Base-by-base conservation (phyloP, 768 basidiomycete species). In the Guyanaporus albipodus region DNA sequence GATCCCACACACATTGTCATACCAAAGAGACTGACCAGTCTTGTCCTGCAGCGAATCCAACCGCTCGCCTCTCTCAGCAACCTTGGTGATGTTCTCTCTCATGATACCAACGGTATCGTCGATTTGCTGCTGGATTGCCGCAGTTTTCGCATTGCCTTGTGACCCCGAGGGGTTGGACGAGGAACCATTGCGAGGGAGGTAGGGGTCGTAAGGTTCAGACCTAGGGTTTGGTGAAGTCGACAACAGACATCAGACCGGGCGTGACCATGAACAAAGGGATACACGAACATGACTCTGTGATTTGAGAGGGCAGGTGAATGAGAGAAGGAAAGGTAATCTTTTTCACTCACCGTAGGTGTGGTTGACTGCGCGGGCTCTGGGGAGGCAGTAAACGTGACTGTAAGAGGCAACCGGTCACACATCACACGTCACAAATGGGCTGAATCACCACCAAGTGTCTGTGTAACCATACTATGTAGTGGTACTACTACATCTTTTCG, bases 161-260 rank as follows among this genome's bases (percentile, higher is more conserved):
- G 63, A 69, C 27, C 78, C 67, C 36, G 74, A 76, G 26, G 72
- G 62, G 55, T 76, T 70, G 11, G 84, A 73, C 40, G 82, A 77
- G 47, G 80, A 72, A 67, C 87, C 86, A 67, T 79, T 82, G 59
- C 89, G 85, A 54, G 94, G 93, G 52, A 97, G 78, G 72, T 99
- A 98, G 56, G 95, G 95, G 79, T 98, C 95, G 72, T 97, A 97
- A 64, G 92, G 94, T 73, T 95, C 91, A 65, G 92, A 91, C 92
- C 92, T 95, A 67, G 44, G 48, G 48, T 44, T 49, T 48, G 22
- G 36, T 32, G 19, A 48, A 40, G n/a, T 44, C 35, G 22, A 38
- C 22, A 38, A 41, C 29, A 47, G 44, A 47, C 19, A 35, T 43
- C 33, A 53, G 38, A 52, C n/a, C 21, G 18, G 14, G 43, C 8